Conservation (phyloP, 805 yeast species). For the Starmerella floricola region DNA sequence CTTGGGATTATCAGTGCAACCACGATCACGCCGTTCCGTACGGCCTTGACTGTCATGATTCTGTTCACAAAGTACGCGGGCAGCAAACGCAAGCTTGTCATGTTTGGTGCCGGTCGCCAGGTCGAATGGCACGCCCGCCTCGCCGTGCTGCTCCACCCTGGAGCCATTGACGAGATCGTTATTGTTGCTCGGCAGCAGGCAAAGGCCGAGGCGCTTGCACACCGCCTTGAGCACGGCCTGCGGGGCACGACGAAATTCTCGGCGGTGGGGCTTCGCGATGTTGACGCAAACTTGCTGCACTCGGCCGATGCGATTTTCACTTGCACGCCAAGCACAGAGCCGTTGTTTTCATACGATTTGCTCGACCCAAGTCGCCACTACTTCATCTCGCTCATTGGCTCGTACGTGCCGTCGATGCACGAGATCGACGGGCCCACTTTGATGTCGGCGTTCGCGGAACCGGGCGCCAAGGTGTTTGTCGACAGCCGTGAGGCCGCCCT, state of each 20-base stretch:
- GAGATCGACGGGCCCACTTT: not conserved
- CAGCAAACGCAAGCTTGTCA: not conserved
- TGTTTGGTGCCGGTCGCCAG: not conserved
- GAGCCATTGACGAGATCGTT: not conserved
- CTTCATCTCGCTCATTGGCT: no score
- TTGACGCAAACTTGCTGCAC: no score
- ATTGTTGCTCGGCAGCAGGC: not conserved
- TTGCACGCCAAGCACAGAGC: no score
- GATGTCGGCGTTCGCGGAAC: not conserved
- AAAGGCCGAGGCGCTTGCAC: not conserved
- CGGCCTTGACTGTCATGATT: not conserved
- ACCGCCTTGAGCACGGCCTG: not conserved
- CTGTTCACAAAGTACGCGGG: not conserved
- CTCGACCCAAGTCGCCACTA: no score
- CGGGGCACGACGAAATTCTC: not conserved
- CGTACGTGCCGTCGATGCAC: not conserved
- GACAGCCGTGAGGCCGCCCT: not conserved
- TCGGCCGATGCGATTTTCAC: no score
- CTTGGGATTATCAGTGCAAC: not conserved
- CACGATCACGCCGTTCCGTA: not conserved
- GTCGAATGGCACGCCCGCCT: not conserved
- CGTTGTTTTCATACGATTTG: no score
- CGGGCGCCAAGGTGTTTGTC: not conserved
- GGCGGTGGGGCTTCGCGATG: not conserved
- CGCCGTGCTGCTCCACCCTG: not conserved